Conservation (phyloP, 2,329 filamentous ascomycete species). For the Lasiodiplodia sp. region DNA sequence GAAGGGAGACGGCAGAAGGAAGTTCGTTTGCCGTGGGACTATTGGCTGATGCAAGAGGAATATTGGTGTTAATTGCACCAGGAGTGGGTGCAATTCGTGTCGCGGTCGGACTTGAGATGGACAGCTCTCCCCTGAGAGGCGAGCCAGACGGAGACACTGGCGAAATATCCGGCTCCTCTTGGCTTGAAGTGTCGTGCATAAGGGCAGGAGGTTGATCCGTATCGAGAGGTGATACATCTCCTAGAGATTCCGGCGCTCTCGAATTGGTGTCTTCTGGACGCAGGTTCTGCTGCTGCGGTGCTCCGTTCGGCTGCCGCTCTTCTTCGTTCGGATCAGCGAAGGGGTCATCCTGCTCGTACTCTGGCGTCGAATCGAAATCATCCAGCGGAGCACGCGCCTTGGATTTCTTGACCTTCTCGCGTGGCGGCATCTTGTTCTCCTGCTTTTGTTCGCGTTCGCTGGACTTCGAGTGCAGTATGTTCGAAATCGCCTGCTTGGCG, state of each 20-base stretch:
- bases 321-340: slow-evolving; percentile 48
- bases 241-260: neutral
- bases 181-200: slow-evolving; percentile 74
- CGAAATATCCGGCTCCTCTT: slow-evolving; percentile 58
- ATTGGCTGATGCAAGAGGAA: slow-evolving; percentile 33
- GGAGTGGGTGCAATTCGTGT: slow-evolving; percentile 30
- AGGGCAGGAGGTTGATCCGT: slow-evolving; percentile 66
- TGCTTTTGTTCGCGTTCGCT: slow-evolving; percentile 18
- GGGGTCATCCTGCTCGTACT: slow-evolving; percentile 56
- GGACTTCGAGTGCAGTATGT: slow-evolving; percentile 23
- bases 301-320: slow-evolving; percentile 37
- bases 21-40: slow-evolving; percentile 52
- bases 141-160: slow-evolving; percentile 44
- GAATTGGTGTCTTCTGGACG: slow-evolving; percentile 24
- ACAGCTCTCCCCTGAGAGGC: slow-evolving; percentile 8
- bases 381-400: slow-evolving; percentile 72
- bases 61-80: slow-evolving; percentile 39
- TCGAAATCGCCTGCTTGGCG: slow-evolving; percentile 29
- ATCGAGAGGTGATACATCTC: slow-evolving; percentile 31
- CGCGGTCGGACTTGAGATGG: slow-evolving; percentile 39
- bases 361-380: slow-evolving; percentile 69
- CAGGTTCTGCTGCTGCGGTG: slow-evolving; percentile 25
- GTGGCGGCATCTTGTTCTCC: slow-evolving; percentile 49
- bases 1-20: slow-evolving; percentile 62
- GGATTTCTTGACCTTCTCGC: slow-evolving; percentile 64